Evolutionary conservation across 2,329 filamentous ascomycete genomes (phyloP).

Genomic region (Drechslerella stenobrocha): DNA sequence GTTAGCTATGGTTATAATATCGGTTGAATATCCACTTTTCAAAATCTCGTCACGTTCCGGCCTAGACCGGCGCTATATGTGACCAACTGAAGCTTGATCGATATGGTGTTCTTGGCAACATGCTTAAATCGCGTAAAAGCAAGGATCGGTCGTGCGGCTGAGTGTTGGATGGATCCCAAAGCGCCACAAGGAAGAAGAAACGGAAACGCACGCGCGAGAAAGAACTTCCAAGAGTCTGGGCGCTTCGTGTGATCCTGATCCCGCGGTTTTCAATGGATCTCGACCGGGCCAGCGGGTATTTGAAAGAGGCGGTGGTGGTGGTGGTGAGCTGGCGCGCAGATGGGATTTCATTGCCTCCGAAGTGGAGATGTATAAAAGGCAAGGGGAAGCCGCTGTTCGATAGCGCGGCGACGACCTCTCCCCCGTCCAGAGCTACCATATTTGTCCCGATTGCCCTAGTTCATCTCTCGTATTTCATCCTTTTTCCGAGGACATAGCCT

Average conservation of each 20-base stretch:
- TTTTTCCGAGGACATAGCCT: no score
- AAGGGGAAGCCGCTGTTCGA: no score
- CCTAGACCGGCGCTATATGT: no score
- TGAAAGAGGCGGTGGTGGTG: constrained; percentile 4
- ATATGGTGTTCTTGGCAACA: background rate
- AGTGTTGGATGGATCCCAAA: constrained; percentile 11
- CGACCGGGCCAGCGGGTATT: background rate
- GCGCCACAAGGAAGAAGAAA: constrained; percentile 20
- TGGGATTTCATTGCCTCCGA: no score
- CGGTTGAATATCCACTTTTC: background rate
- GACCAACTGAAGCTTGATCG: background rate
- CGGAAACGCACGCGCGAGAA: constrained; percentile 5
- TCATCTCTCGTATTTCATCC: no score
- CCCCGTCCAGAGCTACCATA: no score
- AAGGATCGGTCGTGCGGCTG: constrained; percentile 12
- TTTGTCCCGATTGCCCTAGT: no score
- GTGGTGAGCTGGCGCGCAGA: background rate
- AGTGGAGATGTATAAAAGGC: no score
- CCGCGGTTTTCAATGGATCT: constrained; percentile 7
- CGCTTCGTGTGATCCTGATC: constrained; percentile 21
- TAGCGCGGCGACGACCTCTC: no score
- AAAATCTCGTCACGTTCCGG: background rate
- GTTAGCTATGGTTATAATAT: background rate
- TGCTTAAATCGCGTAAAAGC: background rate
- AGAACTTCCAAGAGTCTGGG: constrained; percentile 22